Evolutionary conservation across 225 moss, liverwort and hornwort genomes (phyloP).

Genomic region (Polytrichum formosum): DNA sequence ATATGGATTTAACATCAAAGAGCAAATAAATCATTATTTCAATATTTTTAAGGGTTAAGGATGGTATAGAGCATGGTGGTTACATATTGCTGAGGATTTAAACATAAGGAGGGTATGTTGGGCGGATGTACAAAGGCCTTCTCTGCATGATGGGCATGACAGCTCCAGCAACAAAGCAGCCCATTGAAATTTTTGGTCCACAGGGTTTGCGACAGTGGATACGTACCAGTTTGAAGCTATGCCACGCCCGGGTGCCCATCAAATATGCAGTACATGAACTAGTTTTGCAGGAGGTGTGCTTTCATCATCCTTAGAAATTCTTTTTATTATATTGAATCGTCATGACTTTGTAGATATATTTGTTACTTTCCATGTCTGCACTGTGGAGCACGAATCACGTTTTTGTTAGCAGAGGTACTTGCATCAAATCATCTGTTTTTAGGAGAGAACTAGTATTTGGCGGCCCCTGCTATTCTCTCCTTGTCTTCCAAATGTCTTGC

Average conservation of each 20-base stretch:
- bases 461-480: too few relatives aligned
- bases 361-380: neutral
- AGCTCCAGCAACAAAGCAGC: slow-evolving; percentile 56
- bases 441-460: too few relatives aligned
- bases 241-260: slow-evolving; percentile 76
- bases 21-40: too few relatives aligned
- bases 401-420: too few relatives aligned
- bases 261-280: slow-evolving; percentile 93
- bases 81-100: neutral
- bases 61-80: too few relatives aligned
- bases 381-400: too few relatives aligned
- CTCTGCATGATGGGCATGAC: slow-evolving; percentile 95
- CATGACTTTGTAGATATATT: neutral
- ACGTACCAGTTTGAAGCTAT: slow-evolving; percentile 78
- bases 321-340: neutral
- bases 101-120: slow-evolving; percentile 6
- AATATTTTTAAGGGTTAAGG: too few relatives aligned
- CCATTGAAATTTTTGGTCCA: slow-evolving; percentile 85
- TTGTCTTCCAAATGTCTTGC: too few relatives aligned
- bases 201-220: slow-evolving; percentile 86
- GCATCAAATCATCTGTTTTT: too few relatives aligned
- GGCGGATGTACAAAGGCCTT: slow-evolving; percentile 86
- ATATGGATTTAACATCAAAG: too few relatives aligned
- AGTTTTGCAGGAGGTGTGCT: slow-evolving; percentile 56
- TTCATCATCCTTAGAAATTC: neutral